phyloP scores from a whole-genome alignment of 2,329 filamentous ascomycete genomes.

The Ophiocordyceps camponoti-floridani region DNA sequence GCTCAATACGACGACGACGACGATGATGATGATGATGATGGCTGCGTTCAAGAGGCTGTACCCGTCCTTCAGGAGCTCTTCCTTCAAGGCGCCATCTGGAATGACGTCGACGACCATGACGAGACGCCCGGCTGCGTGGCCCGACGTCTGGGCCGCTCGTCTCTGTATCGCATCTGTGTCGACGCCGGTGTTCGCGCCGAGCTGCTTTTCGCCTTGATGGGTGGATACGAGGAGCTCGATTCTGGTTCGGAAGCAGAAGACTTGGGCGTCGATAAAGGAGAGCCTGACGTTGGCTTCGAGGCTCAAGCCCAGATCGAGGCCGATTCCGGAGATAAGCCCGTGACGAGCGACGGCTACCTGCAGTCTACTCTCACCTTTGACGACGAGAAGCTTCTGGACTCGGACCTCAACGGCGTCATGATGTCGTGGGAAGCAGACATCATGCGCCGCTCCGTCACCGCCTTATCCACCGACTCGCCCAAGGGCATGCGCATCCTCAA shows the following conservation, averaged over 20 bases:
- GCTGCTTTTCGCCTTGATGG: constrained; percentile 64
- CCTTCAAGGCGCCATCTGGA: constrained; percentile 88
- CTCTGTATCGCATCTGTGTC: constrained; percentile 67
- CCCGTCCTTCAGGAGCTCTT: constrained; percentile 61
- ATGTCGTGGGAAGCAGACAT: constrained; percentile 85
- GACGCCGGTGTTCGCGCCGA: constrained; percentile 85
- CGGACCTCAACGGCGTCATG: constrained; percentile 71
- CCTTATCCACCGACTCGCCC: constrained; percentile 30
- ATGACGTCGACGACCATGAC: constrained; percentile 69
- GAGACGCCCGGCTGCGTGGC: constrained; percentile 90
- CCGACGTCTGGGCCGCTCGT: constrained; percentile 43
- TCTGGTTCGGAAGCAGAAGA: constrained; percentile 34
- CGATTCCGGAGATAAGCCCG: constrained; percentile 18
- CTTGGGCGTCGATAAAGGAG: constrained; percentile 8
- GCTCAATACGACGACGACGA: constrained; percentile 6
- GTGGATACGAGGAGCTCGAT: constrained; percentile 58
- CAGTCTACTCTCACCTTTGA: constrained; percentile 47
- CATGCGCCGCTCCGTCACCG: constrained; percentile 60
- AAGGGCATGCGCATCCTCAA: constrained; percentile 57
- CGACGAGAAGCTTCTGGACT: constrained; percentile 51
- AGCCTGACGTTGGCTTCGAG: background rate
- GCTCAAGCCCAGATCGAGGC: background rate
- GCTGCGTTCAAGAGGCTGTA: constrained; percentile 39
- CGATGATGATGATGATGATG: constrained; percentile 16
- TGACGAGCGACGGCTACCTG: constrained; percentile 52